Conservation (phyloP, 2,329 filamentous ascomycete genomes). For the Botrytis galanthina region DNA sequence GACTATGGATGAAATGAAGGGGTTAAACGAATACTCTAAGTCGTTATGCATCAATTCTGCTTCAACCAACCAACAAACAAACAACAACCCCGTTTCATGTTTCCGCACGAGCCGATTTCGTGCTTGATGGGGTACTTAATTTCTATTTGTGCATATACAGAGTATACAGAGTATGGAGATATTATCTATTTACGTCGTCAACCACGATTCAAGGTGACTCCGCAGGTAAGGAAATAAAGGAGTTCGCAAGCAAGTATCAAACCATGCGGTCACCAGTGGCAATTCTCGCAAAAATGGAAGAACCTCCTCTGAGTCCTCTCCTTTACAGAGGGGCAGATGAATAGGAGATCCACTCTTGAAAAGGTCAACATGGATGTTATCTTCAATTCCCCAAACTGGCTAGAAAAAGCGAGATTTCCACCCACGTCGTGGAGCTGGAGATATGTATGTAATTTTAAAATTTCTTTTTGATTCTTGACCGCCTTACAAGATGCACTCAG, state of each 20-base stretch:
- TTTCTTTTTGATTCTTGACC: neutral
- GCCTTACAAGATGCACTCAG: neutral
- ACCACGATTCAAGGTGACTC: neutral
- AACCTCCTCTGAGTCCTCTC: slow-evolving; percentile 3
- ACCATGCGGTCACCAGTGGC: neutral
- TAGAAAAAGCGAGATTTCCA: slow-evolving; percentile 2
- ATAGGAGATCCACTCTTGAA: neutral
- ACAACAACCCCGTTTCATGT: slow-evolving; percentile 9
- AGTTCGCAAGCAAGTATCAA: neutral
- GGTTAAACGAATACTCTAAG: neutral
- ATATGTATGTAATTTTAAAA: slow-evolving; percentile 3
- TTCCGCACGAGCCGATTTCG: neutral
- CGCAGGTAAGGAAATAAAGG: neutral
- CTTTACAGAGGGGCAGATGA: slow-evolving; percentile 7
- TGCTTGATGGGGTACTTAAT: neutral
- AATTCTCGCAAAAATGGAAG: neutral
- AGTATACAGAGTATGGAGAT: neutral
- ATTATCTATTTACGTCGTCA: neutral
- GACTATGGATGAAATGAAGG: slow-evolving; percentile 11
- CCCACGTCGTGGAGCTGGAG: neutral
- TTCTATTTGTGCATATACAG: neutral
- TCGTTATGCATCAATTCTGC: slow-evolving; percentile 1
- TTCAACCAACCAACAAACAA: slow-evolving; percentile 1
- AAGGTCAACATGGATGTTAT: neutral
- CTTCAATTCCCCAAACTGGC: neutral